Base-by-base conservation (phyloP, 139 green algal genomes). In the Micractinium conductrix region DNA sequence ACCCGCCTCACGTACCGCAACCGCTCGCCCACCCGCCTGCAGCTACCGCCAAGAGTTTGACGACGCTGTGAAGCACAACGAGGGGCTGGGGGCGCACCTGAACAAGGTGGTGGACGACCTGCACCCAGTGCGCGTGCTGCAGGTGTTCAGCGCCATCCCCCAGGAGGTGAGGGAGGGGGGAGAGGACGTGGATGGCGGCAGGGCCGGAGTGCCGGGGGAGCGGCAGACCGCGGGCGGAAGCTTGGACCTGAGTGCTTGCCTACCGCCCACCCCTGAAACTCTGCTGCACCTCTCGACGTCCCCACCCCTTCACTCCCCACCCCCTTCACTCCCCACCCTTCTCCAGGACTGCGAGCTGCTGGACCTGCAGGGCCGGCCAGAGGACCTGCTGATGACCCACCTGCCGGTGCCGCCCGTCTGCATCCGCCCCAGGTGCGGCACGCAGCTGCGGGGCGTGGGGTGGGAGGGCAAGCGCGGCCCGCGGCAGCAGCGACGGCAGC, bases 381-480 rank as follows among this genome's bases (percentile, higher is more conserved):
- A 99, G 91, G 78, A 96, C 82, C 89, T 99, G 81, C 84, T 99
- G 14, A 88, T 98, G 70, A 97, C 90, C 0, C 85, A 94, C 80
- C 63, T 99, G 17, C 89, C 95, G 1, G 97, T 99, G 81, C 97
- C 97, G 2, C 97, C 97, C 3, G 96, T 99, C 48, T 96, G 92
- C 90, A 99, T 99, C 88, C 90, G 96, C 8, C 97, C 97, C 35
- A 76, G 73, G 75, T 81, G 55, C n/a, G n/a, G n/a, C n/a, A n/a
- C n/a, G n/a, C n/a, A n/a, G n/a, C n/a, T n/a, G n/a, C n/a, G n/a
- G n/a, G n/a, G n/a, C 26, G n/a, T 62, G 43, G 72, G 10, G 72
- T 14, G 24, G 43, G 72, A 50, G 28, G 72, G 22, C 14, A 67
- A 19, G 72, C 3, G 65, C n/a, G n/a, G n/a, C n/a, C n/a, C n/a